These are phyloP conservation scores for Colletotrichum brevisporum DNA, from an alignment of 2,329 filamentous ascomycete species.

Conservation along the genomic window DNA sequence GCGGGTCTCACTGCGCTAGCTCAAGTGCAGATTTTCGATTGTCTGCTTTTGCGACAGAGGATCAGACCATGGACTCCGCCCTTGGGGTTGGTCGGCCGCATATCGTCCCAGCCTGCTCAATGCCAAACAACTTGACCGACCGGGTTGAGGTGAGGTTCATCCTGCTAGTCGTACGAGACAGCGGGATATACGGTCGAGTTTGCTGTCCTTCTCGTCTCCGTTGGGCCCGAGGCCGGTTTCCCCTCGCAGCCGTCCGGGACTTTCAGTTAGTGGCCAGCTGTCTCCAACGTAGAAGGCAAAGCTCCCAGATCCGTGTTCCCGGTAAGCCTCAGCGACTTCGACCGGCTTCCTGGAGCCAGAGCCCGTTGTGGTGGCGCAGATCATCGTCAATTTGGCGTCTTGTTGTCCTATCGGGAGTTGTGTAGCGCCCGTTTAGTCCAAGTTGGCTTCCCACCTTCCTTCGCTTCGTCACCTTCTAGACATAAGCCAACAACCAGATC, in stretches of 20 bases:
- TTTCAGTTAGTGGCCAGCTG: neutral
- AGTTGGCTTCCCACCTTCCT: constrained; percentile 11
- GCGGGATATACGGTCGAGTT: neutral
- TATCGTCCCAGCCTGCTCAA: constrained; percentile 30
- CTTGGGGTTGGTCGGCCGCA: constrained; percentile 30
- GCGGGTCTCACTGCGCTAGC: constrained; percentile 31
- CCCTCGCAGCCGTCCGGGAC: constrained; percentile 2
- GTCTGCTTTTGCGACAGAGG: constrained; percentile 17
- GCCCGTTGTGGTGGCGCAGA: constrained; percentile 6
- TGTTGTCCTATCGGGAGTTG: constrained; percentile 26
- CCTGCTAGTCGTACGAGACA: constrained; percentile 28
- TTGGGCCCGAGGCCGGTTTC: neutral
- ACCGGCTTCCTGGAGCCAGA: constrained; percentile 5
- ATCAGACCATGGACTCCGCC: constrained; percentile 40
- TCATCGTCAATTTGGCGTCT: constrained; percentile 7
- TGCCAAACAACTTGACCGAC: constrained; percentile 24
- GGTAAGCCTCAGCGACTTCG: constrained; percentile 28
- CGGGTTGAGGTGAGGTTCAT: neutral
- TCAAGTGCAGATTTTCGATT: constrained; percentile 21
- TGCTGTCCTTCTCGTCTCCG: constrained; percentile 4
- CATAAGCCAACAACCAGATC: constrained; percentile 38
- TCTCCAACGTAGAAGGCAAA: neutral
- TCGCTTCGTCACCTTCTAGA: constrained; percentile 15
- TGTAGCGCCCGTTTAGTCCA: constrained; percentile 23
- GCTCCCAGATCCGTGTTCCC: constrained; percentile 41